phyloP scores from a whole-genome alignment of 108 stramenopile genomes.

The Nitzschia sp. region DNA sequence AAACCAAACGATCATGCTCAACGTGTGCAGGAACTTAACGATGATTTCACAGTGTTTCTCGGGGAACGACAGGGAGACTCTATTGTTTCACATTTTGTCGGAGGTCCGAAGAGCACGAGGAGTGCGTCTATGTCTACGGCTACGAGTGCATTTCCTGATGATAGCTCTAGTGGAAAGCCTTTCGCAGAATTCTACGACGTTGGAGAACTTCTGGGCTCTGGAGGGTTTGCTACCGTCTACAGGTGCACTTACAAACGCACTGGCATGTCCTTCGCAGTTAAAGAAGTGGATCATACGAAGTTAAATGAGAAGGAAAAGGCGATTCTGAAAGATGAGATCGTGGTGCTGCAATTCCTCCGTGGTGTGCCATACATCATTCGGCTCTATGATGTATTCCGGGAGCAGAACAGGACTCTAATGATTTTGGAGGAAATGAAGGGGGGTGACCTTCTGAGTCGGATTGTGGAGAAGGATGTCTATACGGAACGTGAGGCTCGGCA shows the following conservation, averaged over 20 bases:
- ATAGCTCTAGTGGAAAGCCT: constrained; percentile 26
- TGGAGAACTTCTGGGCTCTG: constrained; percentile 46
- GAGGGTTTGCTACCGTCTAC: constrained; percentile 54
- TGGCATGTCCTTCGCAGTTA: constrained; percentile 48
- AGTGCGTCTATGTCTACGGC: background rate
- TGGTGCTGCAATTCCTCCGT: constrained; percentile 43
- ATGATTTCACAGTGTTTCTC: constrained; percentile 26
- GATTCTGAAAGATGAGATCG: constrained; percentile 61
- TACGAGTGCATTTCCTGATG: constrained; percentile 28
- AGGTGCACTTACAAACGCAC: constrained; percentile 43
- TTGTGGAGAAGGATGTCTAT: constrained; percentile 77
- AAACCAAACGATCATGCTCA: background rate
- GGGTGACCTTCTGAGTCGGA: constrained; percentile 90
- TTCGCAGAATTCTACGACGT: constrained; percentile 28
- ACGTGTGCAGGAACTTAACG: constrained; percentile 28
- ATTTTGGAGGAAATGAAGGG: constrained; percentile 79
- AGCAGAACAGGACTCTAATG: constrained; percentile 58
- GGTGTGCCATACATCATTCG: constrained; percentile 67
- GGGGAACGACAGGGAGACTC: constrained; percentile 14
- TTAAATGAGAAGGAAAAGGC: constrained; percentile 28
- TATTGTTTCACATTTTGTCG: constrained; percentile 19
- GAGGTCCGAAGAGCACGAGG: background rate
- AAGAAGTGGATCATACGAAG: constrained; percentile 48
- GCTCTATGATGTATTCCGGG: constrained; percentile 71
- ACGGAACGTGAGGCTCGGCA: constrained; percentile 66